These are phyloP conservation scores for Grigorovia transvaalensis DNA, from an alignment of 805 yeast species.

Conservation along the genomic window DNA sequence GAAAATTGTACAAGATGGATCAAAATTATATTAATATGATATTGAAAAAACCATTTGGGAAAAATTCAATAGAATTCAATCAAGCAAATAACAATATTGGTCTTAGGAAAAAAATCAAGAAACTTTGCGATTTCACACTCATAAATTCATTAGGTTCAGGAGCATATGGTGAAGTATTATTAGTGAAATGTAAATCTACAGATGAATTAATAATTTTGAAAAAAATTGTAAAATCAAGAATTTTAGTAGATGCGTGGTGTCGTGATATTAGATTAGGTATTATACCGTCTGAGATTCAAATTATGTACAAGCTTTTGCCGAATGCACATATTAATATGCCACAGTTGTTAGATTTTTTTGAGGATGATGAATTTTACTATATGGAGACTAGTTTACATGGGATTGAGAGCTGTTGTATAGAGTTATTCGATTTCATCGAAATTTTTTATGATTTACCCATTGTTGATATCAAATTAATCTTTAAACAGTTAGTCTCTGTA, in stretches of 20 bases:
- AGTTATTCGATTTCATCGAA: slow-evolving; percentile 84
- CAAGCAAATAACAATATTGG: slow-evolving; percentile 37
- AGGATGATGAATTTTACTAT: slow-evolving; percentile 79
- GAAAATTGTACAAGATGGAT: background rate
- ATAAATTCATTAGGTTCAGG: slow-evolving; percentile 85
- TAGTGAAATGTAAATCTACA: slow-evolving; percentile 57
- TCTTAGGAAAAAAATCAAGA: slow-evolving; percentile 53
- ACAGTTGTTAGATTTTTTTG: slow-evolving; percentile 80
- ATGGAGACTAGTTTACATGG: slow-evolving; percentile 91
- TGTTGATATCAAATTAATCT: slow-evolving; percentile 61
- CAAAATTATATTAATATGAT: background rate
- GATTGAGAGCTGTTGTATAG: slow-evolving; percentile 80
- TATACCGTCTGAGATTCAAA: slow-evolving; percentile 86
- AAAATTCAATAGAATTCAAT: background rate
- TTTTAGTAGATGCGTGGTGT: slow-evolving; percentile 94
- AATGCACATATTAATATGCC: slow-evolving; percentile 74
- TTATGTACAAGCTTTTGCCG: slow-evolving; percentile 35
- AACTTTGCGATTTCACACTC: slow-evolving; percentile 56
- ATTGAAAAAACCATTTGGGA: background rate
- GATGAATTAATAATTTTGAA: slow-evolving; percentile 67
- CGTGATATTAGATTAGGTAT: slow-evolving; percentile 84
- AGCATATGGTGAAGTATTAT: slow-evolving; percentile 86
- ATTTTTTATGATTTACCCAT: slow-evolving; percentile 69
- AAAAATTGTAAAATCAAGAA: slow-evolving; percentile 81
- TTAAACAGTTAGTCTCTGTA: slow-evolving; percentile 68